A percentile compares a stretch with the other conserved stretches of the same genome.
These are phyloP conservation scores for Sugiyamaella grinbergsii DNA, from an alignment of 1,139 yeast genomes.

Conservation along the genomic window DNA sequence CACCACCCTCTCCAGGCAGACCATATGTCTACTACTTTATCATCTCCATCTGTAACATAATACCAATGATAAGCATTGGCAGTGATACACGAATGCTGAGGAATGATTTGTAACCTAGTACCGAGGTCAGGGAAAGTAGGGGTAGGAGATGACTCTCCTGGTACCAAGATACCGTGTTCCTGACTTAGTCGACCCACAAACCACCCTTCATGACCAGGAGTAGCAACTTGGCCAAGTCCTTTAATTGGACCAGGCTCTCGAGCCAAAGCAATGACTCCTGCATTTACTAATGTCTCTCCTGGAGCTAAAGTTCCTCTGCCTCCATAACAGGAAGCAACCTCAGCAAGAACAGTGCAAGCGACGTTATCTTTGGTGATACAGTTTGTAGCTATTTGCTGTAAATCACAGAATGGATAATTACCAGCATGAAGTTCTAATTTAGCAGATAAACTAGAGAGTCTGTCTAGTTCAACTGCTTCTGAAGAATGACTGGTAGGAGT, in stretches of 20 bases:
- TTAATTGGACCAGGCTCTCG: conserved; percentile 56
- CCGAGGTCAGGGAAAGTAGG: conserved; percentile 49
- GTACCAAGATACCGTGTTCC: conserved; percentile 55
- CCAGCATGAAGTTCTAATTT: conserved; percentile 76
- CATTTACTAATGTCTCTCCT: conserved; percentile 65
- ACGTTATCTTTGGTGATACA: conserved; percentile 53
- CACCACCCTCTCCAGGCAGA: conserved; percentile 67
- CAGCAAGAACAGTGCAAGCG: conserved; percentile 62
- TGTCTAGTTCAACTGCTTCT: conserved; percentile 39
- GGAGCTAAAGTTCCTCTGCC: conserved; percentile 52
- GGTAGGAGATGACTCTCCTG: conserved; percentile 48
- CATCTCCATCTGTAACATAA: conserved; percentile 53
- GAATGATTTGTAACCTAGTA: conserved; percentile 56
- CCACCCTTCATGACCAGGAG: conserved; percentile 50
- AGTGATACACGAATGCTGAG: conserved; percentile 77
- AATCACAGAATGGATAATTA: conserved; percentile 69
- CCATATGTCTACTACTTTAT: conserved; percentile 66
- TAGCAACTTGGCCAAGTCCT: conserved; percentile 53
- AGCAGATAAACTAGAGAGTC: conserved; percentile 38
- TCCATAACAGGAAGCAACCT: conserved; percentile 63
- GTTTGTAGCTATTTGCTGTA: conserved; percentile 73
- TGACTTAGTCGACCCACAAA: conserved; percentile 55
- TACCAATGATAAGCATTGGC: conserved; percentile 65
- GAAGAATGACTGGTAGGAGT: conserved; percentile 80
- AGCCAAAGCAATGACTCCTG: conserved; percentile 72